Base-by-base conservation (phyloP, 169 alveolate species). In the Besnoitia besnoiti region DNA sequence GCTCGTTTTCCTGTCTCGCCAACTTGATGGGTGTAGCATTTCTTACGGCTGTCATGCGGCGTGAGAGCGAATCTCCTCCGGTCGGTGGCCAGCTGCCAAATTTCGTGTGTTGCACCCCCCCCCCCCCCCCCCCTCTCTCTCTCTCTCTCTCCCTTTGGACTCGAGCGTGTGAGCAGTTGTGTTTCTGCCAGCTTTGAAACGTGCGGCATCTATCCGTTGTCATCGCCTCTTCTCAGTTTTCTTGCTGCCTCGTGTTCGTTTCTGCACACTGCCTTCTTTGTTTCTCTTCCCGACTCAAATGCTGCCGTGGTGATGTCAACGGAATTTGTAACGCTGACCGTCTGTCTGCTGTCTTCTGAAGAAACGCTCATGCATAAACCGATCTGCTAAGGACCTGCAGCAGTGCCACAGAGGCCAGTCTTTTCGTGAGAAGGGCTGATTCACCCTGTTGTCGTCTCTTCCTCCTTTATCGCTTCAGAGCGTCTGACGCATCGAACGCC, bases 331-430 rank as follows among this genome's bases (percentile, higher is more conserved):
- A 55, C 67, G 67, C 24, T n/a, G 12, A 16, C 67, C 67, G 33
- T n/a, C 33, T 55, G 67, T 16, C 67, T 55, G 67, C 67, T 55
- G 67, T 55, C 67, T 55, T 55, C 67, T 55, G 67, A 55, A 55
- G 24, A 5, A 55, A 55, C 67, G 12, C 67, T 21, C 67, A 55
- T 55, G 67, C 67, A 55, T 19, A 55, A 55, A 16, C 12, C n/a
- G 67, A 55, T 8, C 4, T 55, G 67, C 67, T 19, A 16, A 10
- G n/a, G n/a, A n/a, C n/a, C n/a, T n/a, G n/a, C n/a, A n/a, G n/a
- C n/a, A n/a, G n/a, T n/a, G n/a, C n/a, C n/a, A n/a, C n/a, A n/a
- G n/a, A n/a, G n/a, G n/a, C n/a, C n/a, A n/a, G n/a, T n/a, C n/a
- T n/a, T n/a, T n/a, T n/a, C n/a, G n/a, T n/a, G n/a, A n/a, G n/a